Conservation (phyloP, 108 stramenopile genomes). For the Parmales sp. region DNA sequence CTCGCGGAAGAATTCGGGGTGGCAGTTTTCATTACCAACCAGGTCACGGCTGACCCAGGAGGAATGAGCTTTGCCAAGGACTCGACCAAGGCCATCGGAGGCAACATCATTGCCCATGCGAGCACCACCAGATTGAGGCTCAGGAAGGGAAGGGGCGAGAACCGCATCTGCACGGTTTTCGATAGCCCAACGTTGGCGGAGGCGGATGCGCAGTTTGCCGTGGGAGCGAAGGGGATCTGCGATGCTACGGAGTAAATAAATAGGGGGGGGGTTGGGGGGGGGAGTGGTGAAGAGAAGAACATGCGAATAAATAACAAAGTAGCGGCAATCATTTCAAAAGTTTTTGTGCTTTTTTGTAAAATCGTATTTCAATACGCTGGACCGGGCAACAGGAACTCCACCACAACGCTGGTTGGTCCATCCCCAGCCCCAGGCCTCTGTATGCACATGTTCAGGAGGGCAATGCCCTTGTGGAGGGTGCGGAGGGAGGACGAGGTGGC, state of each 20-base stretch:
- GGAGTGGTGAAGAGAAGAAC: background rate
- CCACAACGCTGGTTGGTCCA: no score
- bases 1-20: slow-evolving; percentile 99
- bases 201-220: slow-evolving; percentile 82
- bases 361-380: no score
- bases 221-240: slow-evolving; percentile 43
- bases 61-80: slow-evolving; percentile 97
- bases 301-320: no score
- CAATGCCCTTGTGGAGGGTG: no score
- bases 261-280: background rate
- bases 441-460: no score
- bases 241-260: slow-evolving; percentile 58
- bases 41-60: slow-evolving; percentile 96
- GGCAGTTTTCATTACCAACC: slow-evolving; percentile 98
- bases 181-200: slow-evolving; percentile 94
- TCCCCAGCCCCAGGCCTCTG: no score
- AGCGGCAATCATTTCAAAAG: no score
- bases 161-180: slow-evolving; percentile 90
- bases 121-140: slow-evolving; percentile 92
- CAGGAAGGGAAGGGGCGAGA: slow-evolving; percentile 95
- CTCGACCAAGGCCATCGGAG: slow-evolving; percentile 96
- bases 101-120: slow-evolving; percentile 99
- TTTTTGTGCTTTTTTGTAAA: no score
- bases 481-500: no score
- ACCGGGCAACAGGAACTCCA: no score